A percentile compares a stretch with the other conserved stretches of the same genome.
Conservation (phyloP, 1,284 basidiomycete genomes). For the Sphagnurus paluster region DNA sequence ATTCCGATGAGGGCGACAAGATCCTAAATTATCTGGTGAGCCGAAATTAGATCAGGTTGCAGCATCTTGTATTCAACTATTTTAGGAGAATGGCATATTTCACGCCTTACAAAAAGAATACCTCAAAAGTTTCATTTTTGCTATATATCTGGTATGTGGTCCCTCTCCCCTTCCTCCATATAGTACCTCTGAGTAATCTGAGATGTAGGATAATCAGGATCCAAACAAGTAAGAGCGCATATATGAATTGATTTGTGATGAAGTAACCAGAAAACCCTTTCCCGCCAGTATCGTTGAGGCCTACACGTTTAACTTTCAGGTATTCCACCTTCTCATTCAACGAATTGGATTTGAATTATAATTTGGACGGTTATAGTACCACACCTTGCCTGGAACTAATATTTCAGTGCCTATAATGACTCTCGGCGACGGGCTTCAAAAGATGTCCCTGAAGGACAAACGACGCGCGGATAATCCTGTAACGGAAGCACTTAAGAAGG, state of each 20-base stretch:
- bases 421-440: conserved; percentile 56
- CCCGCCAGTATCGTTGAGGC: conserved; percentile 71
- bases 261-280: background rate
- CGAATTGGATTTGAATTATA: background rate
- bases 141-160: conserved; percentile 69
- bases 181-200: background rate
- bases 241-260: conserved; percentile 22
- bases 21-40: conserved; percentile 75
- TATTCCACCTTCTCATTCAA: conserved; percentile 26
- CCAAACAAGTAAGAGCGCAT: conserved; percentile 65
- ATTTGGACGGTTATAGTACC: conserved; percentile 45
- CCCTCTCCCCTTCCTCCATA: background rate
- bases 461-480: conserved; percentile 55
- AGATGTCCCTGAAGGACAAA: conserved; percentile 43
- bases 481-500: conserved; percentile 51
- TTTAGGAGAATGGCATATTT: conserved; percentile 77
- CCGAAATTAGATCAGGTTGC: conserved; percentile 4
- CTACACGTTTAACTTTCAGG: conserved; percentile 81
- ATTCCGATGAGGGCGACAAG: conserved; percentile 76
- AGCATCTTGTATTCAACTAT: conserved; percentile 7
- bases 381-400: conserved; percentile 56
- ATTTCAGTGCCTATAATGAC: conserved; percentile 64
- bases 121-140: conserved; percentile 78
- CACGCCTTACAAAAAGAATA: conserved; percentile 78
- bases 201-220: conserved; percentile 66